Evolutionary conservation across 2,329 filamentous ascomycete species (phyloP), one percentile per base, ranked within the genome.

Genomic region (Colletotrichum theobromicola): DNA sequence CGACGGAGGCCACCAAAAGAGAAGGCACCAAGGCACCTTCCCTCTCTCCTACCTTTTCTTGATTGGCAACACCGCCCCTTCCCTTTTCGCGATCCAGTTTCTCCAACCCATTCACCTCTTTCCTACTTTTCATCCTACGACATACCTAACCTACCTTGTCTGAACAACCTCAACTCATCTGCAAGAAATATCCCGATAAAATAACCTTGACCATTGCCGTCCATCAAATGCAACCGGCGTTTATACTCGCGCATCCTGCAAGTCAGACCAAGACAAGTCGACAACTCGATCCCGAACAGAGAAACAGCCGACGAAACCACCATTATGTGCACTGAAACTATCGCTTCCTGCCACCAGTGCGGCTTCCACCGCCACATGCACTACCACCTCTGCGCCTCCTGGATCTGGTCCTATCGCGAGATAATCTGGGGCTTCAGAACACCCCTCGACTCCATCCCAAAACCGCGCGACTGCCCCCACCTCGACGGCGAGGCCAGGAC

Each of bases 261-360:
- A 2, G 21, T 50, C 42, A 4, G 42, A 4, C 42, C 42, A 21
- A 50, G 6, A 50, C 42, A 50, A 32, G n/a, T 10, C 16, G 28
- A 57, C 57, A 35, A 4, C 30, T 4, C 12, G 13, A 8, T 9
- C 24, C 28, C 30, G 18, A 24, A 61, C 57, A 32, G n/a, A 61
- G 28, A 3, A 50, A 7, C n/a, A 50, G 13, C 24, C 4, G 6
- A 13, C 42, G 42, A 7, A n/a, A 50, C 42, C 42, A n/a, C n/a
- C 42, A 21, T 1, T 4, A 78, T 78, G 77, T 78, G 77, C 57
- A 63, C 32, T 37, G 67, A 78, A 73, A 42, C 53, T 28, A 71
- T 75, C 21, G 71, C 77, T 35, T 53, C 73, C 42, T 78, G 77
- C 64, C 55, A 60, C 28, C 63, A 35, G 46, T 78, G 77, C 67